Base-by-base conservation (phyloP, 805 yeast genomes). In the Tetrapisispora fleetii region DNA sequence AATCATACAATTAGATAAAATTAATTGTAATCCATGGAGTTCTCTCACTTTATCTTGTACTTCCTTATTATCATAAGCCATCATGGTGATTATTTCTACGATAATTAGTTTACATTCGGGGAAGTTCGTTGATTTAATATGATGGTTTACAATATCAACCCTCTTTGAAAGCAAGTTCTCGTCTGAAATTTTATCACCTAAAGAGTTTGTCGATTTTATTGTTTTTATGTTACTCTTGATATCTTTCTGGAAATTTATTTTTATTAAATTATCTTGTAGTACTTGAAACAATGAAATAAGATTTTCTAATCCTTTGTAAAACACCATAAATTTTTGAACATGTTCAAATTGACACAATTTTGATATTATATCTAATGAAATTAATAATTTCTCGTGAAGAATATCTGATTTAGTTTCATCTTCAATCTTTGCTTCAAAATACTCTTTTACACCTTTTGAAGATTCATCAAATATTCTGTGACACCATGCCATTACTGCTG, bases 1-100 rank as follows among this genome's bases (percentile, higher is more conserved):
- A 46, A 93, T 80, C 37, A 84, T 78, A 67, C 97, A 90, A 53
- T 82, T 83, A 8, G 90, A 83, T 22, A 91, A 68, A 0, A 90
- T 73, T 18, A 86, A 65, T 47, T 80, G 86, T 14, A 91, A 63
- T 0, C 88, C 95, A 42, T 83, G 85, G 0, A 71, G 55, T 28
- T 75, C 75, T 43, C 97, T 69, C 35, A 85, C 69, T 40, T 67
- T 61, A 49, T 90, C 91, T 60, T 91, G 96, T 5, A 79, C 75
- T 5, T 69, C 69, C 41, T 64, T 68, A 42, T 80, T 74, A 0
- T 74, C 68, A 53, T 74, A 74, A 0, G 77, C 72, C 43, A 89
- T 61, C 43, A 75, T 73, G 0, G 89, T 74, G 11, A 90, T 63
- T 0, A 83, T 72, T 55, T 85, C 90, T 27, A 89, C 75, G 11